Conservation (phyloP, 1,284 basidiomycete genomes). For the Leucoagaricus sp. region DNA sequence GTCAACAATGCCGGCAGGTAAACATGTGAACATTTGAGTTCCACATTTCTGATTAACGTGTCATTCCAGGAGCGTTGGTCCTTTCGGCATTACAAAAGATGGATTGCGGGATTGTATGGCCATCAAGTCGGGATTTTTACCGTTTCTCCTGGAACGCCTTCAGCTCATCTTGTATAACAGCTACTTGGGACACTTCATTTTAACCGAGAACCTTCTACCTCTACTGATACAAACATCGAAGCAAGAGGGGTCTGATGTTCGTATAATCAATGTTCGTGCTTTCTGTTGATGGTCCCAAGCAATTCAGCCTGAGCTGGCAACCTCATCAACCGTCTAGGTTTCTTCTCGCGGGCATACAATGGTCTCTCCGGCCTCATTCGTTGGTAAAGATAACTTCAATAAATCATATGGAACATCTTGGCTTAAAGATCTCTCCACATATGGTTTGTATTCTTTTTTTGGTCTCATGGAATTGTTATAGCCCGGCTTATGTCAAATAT, state of each 20-base stretch:
- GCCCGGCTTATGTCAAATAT: no score
- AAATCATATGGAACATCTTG: conserved; percentile 17
- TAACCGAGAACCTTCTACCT: conserved; percentile 51
- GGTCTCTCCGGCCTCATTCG: conserved; percentile 2
- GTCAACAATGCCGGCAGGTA: conserved; percentile 58
- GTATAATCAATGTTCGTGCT: conserved; percentile 47
- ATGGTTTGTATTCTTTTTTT: no score
- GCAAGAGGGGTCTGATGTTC: conserved; percentile 46
- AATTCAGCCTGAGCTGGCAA: no score
- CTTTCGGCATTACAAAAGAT: conserved; percentile 7
- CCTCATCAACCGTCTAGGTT: conserved; percentile 17
- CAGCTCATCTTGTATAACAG: conserved; percentile 27
- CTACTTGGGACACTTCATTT: conserved; percentile 46
- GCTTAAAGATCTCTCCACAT: conserved; percentile 38
- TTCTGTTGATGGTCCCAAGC: no score
- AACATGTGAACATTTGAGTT: conserved; percentile 18
- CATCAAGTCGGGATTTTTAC: conserved; percentile 35
- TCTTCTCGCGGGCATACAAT: conserved; percentile 20
- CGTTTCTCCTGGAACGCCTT: not conserved
- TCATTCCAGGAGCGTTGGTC: not conserved
- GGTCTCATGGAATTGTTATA: no score
- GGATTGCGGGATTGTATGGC: conserved; percentile 13
- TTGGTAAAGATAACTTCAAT: conserved; percentile 10
- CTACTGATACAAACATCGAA: conserved; percentile 46
- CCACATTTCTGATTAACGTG: not conserved